These are phyloP conservation scores for Sporothrix pseudoabietina DNA, from an alignment of 2,329 filamentous ascomycete genomes.

Conservation along the genomic window DNA sequence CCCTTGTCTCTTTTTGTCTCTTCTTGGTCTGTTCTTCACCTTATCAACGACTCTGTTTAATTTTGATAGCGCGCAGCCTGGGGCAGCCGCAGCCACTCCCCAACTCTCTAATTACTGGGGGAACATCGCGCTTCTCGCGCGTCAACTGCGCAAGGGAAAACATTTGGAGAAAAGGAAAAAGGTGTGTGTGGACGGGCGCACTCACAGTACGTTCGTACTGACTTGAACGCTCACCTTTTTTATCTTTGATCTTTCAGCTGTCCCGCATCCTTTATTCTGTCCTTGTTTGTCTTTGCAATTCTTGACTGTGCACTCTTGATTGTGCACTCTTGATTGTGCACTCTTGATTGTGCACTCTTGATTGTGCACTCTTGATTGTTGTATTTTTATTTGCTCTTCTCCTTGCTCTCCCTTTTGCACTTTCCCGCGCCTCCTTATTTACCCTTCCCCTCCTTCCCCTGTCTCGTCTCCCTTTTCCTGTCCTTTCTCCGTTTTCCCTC, in stretches of 20 bases:
- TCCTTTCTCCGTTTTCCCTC: neutral
- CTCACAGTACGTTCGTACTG: neutral
- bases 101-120: too few species aligned
- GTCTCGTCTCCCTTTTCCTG: neutral
- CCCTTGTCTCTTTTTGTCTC: neutral
- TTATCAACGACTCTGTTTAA: slow-evolving; percentile 25
- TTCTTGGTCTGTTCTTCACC: slow-evolving; percentile 11
- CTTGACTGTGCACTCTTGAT: neutral
- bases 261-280: neutral
- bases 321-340: neutral
- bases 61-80: slow-evolving; percentile 24
- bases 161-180: neutral
- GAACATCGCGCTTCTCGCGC: slow-evolving; percentile 35
- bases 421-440: slow-evolving; percentile 5
- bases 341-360: neutral
- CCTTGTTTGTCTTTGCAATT: neutral
- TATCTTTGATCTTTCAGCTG: neutral
- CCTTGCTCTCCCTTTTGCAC: neutral
- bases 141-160: slow-evolving; percentile 2
- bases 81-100: neutral
- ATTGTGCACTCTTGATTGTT: neutral
- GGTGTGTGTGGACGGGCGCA: slow-evolving; percentile 8
- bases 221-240: too few species aligned
- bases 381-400: neutral
- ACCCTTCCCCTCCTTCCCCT: neutral